These are phyloP conservation scores for Madurella fahalii DNA, from an alignment of 2,329 filamentous ascomycete genomes.

Conservation along the genomic window DNA sequence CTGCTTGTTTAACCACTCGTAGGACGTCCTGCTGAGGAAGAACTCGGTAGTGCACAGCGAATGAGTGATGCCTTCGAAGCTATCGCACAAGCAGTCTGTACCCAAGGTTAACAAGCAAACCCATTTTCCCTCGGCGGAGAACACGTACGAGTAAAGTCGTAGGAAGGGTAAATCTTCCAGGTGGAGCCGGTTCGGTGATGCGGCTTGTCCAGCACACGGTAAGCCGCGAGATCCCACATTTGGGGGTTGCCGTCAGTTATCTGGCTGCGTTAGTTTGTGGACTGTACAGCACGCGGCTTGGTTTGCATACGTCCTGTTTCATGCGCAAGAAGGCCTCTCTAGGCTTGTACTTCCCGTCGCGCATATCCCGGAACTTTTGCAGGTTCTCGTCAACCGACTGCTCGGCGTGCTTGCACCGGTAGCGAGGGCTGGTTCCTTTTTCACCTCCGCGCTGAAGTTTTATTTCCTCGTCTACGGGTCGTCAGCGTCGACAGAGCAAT, in stretches of 20 bases:
- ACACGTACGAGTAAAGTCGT: conserved; percentile 40
- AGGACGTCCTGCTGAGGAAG: conserved; percentile 75
- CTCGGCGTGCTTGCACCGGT: conserved; percentile 74
- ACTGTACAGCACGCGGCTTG: neutral
- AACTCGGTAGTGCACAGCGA: conserved; percentile 94
- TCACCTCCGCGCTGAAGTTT: conserved; percentile 83
- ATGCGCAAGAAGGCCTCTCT: conserved; percentile 82
- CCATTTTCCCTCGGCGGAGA: neutral
- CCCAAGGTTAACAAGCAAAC: neutral
- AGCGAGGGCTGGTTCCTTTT: conserved; percentile 63
- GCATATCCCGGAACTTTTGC: conserved; percentile 82
- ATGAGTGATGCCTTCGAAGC: conserved; percentile 87
- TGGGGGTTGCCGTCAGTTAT: conserved; percentile 81
- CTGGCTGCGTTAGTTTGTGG: conserved; percentile 4
- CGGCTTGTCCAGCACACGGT: conserved; percentile 72
- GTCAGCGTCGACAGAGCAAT: neutral
- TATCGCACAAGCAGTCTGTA: conserved; percentile 82
- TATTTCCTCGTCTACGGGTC: conserved; percentile 61
- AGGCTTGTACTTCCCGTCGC: conserved; percentile 83
- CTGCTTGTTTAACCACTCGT: conserved; percentile 82
- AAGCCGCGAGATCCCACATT: conserved; percentile 95
- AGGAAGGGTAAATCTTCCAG: conserved; percentile 94
- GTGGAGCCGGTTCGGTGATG: conserved; percentile 76
- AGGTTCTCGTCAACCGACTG: conserved; percentile 73
- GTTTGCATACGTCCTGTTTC: conserved; percentile 65